A percentile compares a stretch with the other conserved stretches of the same genome.
Conservation (phyloP, 257 asterid genomes). For the Rhazya stricta region DNA sequence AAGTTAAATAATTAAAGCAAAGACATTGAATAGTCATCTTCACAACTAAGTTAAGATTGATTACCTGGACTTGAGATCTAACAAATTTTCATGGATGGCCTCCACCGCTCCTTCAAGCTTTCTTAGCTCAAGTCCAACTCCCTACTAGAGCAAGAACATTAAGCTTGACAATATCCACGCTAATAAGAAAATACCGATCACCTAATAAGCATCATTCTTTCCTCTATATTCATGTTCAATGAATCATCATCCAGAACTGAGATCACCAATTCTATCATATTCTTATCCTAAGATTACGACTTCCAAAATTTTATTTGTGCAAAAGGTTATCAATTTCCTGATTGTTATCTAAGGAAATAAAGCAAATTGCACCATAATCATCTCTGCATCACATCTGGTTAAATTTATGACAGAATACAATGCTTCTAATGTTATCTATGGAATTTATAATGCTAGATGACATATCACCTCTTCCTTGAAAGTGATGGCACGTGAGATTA, state of each 20-base stretch:
- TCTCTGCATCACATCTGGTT: not conserved
- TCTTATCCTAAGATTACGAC: too few species aligned
- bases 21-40: not conserved
- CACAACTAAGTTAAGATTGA: not conserved
- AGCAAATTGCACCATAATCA: not conserved
- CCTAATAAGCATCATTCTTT: not conserved
- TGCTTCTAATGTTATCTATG: not conserved
- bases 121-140: constrained; percentile 80
- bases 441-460: not conserved
- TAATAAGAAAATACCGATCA: not conserved
- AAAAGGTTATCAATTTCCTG: not conserved
- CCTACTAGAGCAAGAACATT: constrained; percentile 41
- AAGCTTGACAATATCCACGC: constrained; percentile 14
- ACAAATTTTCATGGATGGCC: constrained; percentile 72
- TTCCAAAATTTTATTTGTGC: not conserved
- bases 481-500: not conserved
- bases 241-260: not conserved
- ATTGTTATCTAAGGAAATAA: not conserved
- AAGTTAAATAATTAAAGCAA: constrained; percentile 1
- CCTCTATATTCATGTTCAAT: not conserved
- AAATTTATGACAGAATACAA: not conserved
- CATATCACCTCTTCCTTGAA: not conserved
- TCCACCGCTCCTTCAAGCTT: constrained; percentile 93
- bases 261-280: not conserved
- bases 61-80: constrained; percentile 72